Percentiles rank a stretch among this genome's conserved stretches.
These are phyloP conservation scores for Raffaelea albimanens DNA, from an alignment of 2,329 filamentous ascomycete species.

Conservation along the genomic window DNA sequence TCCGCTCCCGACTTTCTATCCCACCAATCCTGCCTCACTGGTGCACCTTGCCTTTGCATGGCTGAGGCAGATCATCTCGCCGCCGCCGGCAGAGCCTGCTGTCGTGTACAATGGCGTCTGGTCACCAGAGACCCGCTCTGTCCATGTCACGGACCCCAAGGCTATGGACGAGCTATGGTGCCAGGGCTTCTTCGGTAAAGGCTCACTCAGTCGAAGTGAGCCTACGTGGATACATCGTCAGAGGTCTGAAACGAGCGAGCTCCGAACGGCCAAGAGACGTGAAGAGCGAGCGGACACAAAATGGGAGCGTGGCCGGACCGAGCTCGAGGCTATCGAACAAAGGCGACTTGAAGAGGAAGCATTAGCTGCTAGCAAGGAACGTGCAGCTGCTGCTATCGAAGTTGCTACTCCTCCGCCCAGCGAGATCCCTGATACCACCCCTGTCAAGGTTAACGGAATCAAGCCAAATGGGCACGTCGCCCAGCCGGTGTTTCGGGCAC, in stretches of 20 bases:
- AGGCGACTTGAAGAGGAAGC: slow-evolving; percentile 42
- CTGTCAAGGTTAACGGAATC: too few species aligned
- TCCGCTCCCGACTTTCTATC: slow-evolving; percentile 79
- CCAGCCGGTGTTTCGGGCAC: too few species aligned
- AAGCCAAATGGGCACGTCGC: background rate
- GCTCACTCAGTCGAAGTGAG: slow-evolving; percentile 85
- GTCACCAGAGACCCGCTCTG: slow-evolving; percentile 69
- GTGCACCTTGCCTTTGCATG: slow-evolving; percentile 72
- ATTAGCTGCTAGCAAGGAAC: background rate
- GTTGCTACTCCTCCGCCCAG: background rate
- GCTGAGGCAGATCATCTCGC: slow-evolving; percentile 61
- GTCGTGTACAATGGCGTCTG: slow-evolving; percentile 65
- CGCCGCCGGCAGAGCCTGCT: slow-evolving; percentile 54
- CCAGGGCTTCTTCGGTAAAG: slow-evolving; percentile 95
- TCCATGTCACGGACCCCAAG: slow-evolving; percentile 70
- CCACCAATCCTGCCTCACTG: slow-evolving; percentile 83
- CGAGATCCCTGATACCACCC: too few species aligned
- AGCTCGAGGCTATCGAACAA: slow-evolving; percentile 73
- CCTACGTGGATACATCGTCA: slow-evolving; percentile 67
- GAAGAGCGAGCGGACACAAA: slow-evolving; percentile 78
- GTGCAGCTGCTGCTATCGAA: background rate
- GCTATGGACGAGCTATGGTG: slow-evolving; percentile 83
- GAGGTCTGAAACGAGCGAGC: slow-evolving; percentile 53
- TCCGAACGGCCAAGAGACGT: slow-evolving; percentile 65
- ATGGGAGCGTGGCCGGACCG: slow-evolving; percentile 79